Conservation (phyloP, 495 filamentous ascomycete species). For the Aspergillus asperescens region DNA sequence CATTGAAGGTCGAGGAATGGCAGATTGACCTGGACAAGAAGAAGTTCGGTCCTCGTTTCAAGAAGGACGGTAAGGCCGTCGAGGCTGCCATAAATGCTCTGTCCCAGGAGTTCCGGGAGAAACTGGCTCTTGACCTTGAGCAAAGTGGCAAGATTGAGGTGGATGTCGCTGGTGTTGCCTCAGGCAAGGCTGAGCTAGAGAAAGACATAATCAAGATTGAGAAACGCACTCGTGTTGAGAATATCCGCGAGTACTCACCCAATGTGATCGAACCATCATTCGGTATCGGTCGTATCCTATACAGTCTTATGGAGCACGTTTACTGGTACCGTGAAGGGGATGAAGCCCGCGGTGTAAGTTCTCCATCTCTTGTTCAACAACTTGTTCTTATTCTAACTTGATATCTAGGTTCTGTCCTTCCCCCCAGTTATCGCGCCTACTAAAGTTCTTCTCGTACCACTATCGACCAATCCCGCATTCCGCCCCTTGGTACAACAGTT, state of each 20-base stretch:
- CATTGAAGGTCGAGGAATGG: constrained; percentile 66
- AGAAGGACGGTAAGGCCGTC: constrained; percentile 72
- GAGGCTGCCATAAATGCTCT: constrained; percentile 63
- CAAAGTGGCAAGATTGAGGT: constrained; percentile 62
- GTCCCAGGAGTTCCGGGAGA: constrained; percentile 64
- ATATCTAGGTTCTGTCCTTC: constrained; percentile 57
- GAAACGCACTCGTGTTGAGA: constrained; percentile 62
- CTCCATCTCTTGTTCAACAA: background rate
- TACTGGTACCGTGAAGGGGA: constrained; percentile 68
- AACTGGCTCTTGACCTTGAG: constrained; percentile 59
- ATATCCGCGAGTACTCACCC: constrained; percentile 70
- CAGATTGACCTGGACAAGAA: constrained; percentile 75
- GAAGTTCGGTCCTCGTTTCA: constrained; percentile 74
- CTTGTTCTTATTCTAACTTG: constrained; percentile 4
- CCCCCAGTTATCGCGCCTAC: constrained; percentile 61
- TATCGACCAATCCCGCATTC: constrained; percentile 56
- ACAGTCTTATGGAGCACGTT: constrained; percentile 71
- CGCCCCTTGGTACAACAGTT: constrained; percentile 49
- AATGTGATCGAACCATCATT: constrained; percentile 86
- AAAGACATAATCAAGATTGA: constrained; percentile 67
- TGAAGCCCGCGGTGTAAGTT: constrained; percentile 58
- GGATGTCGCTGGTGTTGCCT: constrained; percentile 57
- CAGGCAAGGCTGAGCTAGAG: constrained; percentile 63
- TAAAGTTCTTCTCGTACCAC: constrained; percentile 63
- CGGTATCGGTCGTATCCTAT: constrained; percentile 75